Evolutionary conservation across 1,284 basidiomycete species (phyloP).

Genomic region (Xanthoconium separans): DNA sequence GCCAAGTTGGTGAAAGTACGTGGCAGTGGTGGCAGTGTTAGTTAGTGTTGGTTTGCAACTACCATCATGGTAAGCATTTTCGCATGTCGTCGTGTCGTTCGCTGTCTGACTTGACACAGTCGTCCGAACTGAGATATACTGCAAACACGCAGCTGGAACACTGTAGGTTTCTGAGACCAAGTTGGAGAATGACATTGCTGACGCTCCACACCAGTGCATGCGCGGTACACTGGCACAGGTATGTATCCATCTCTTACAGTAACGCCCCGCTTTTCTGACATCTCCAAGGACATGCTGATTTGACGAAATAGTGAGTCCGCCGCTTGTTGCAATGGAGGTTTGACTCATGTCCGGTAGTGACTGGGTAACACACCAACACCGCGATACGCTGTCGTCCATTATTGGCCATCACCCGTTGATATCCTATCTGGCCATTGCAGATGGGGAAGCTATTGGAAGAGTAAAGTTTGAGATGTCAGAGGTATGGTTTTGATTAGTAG

Average conservation of each 20-base stretch:
- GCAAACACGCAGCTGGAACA: slow-evolving; percentile 94
- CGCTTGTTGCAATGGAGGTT: not conserved
- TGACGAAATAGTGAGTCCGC: slow-evolving; percentile 83
- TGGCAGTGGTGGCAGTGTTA: slow-evolving; percentile 16
- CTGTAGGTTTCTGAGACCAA: slow-evolving; percentile 49
- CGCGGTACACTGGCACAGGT: slow-evolving; percentile 94
- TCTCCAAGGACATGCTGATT: slow-evolving; percentile 80
- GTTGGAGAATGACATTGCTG: slow-evolving; percentile 7
- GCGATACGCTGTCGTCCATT: slow-evolving; percentile 91
- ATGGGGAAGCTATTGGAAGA: slow-evolving; percentile 87
- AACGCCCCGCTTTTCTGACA: slow-evolving; percentile 6
- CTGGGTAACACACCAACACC: slow-evolving; percentile 96
- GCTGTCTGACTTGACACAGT: slow-evolving; percentile 39
- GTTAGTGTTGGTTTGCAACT: not conserved
- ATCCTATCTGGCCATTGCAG: slow-evolving; percentile 89
- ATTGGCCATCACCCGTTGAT: slow-evolving; percentile 87
- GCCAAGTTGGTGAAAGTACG: slow-evolving; percentile 11
- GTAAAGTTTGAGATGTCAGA: slow-evolving; percentile 96
- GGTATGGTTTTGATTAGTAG: slow-evolving; percentile 48
- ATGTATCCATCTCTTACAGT: slow-evolving; percentile 26
- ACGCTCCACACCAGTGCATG: slow-evolving; percentile 66
- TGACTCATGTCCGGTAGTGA: slow-evolving; percentile 58
- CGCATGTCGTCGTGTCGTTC: not conserved
- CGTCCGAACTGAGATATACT: slow-evolving; percentile 89
- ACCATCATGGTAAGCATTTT: slow-evolving; percentile 21